phyloP scores from a whole-genome alignment of 1,284 basidiomycete species.

The Puccinia triticina region DNA sequence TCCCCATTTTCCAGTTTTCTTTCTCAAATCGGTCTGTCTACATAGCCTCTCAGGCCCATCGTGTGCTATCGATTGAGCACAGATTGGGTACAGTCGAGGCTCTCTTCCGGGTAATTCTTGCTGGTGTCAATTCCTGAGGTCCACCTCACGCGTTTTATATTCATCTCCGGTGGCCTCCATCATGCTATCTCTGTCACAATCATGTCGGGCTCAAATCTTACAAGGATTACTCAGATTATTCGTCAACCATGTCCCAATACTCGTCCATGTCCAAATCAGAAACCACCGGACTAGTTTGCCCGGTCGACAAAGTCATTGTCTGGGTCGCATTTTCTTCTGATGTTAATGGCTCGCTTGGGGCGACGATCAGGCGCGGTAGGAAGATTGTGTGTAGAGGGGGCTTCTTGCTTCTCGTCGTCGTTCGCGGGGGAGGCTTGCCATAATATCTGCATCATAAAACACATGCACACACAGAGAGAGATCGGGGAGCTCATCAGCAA shows the following conservation, averaged over 20 bases:
- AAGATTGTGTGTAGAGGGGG: background rate
- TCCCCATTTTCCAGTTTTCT: too few relatives aligned
- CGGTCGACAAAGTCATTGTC: background rate
- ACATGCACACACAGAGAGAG: background rate
- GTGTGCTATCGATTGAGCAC: too few relatives aligned
- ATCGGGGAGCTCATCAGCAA: background rate
- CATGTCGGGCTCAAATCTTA: background rate
- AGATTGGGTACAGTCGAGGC: too few relatives aligned
- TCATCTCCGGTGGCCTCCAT: too few relatives aligned
- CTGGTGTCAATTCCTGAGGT: too few relatives aligned
- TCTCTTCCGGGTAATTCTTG: too few relatives aligned
- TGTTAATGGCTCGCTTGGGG: background rate
- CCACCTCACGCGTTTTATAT: too few relatives aligned
- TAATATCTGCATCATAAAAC: conserved; percentile 36
- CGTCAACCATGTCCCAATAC: conserved; percentile 30
- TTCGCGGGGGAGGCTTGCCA: conserved; percentile 14
- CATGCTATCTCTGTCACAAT: too few relatives aligned
- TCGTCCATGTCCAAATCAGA: conserved; percentile 47
- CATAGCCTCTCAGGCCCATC: too few relatives aligned
- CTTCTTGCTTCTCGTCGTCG: conserved; percentile 26
- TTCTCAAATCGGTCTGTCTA: too few relatives aligned
- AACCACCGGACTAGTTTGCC: conserved; percentile 17
- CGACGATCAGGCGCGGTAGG: background rate
- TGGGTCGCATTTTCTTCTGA: background rate
- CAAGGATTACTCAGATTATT: conserved; percentile 1